phyloP scores from a whole-genome alignment of 306 rosid genomes.

The Trifolium repens region DNA sequence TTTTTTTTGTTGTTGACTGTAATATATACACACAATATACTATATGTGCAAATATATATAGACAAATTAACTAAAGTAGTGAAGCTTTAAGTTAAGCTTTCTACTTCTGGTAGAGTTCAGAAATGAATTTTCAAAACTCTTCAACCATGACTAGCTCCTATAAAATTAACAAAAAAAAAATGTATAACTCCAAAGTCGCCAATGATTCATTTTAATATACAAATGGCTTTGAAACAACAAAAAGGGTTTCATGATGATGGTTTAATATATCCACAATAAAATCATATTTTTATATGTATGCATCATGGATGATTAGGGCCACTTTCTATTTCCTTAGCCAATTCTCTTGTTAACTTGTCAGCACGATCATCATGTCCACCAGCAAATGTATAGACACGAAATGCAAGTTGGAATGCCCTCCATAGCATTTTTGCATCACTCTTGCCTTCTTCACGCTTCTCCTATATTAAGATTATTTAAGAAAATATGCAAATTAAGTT shows the following conservation, averaged over 20 bases:
- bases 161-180: conserved; percentile 36
- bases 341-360: conserved; percentile 66
- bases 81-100: conserved; percentile 40
- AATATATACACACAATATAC: too few relatives aligned
- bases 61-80: conserved; percentile 26
- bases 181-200: conserved; percentile 29
- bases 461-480: conserved; percentile 45
- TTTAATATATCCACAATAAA: not conserved
- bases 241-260: conserved; percentile 10
- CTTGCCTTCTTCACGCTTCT: conserved; percentile 49
- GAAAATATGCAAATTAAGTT: not conserved
- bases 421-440: conserved; percentile 60
- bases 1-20: too few relatives aligned
- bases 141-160: conserved; percentile 45
- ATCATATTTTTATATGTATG: too few relatives aligned
- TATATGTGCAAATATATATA: not conserved
- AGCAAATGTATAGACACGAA: conserved; percentile 72
- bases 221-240: conserved; percentile 31
- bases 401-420: conserved; percentile 87
- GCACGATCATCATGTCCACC: conserved; percentile 90
- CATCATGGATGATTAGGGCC: conserved; percentile 46
- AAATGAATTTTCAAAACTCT: conserved; percentile 37
- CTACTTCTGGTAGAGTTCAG: conserved; percentile 15
- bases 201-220: conserved; percentile 32
- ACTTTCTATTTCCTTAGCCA: conserved; percentile 78